Base-by-base conservation (phyloP, 805 yeast genomes). In the Ogataea degrootiae region DNA sequence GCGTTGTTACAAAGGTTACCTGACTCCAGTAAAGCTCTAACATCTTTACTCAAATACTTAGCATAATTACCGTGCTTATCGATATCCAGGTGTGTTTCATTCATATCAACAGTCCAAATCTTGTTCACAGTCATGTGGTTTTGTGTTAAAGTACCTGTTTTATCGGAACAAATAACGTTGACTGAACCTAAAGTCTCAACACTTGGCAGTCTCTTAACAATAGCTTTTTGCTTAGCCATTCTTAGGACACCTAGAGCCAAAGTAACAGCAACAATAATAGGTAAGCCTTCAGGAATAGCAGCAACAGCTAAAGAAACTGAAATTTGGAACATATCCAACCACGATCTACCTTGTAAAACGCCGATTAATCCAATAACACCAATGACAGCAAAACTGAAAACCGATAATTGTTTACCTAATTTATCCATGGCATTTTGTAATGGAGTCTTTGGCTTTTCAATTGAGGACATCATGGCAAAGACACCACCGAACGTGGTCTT, bases 291-390 rank as follows among this genome's bases (percentile, higher is more conserved):
- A 5, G 99, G 99, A 58, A 94, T 94, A 4, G 99, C 99, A 43
- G 99, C 99, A 17, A 94, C 99, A 3, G 99, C 99, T 52, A 94
- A 74, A 1, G 97, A 90, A 9, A 94, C 99, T 1, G 97, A 88
- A 49, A 94, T 90, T 66, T 92, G 97, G 70, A 94, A 92, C 97
- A 95, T 94, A 53, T 94, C 98, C 48, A 94, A 76, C 97, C 97
- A 91, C 9, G 87, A 77, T 52, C 96, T 85, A 42, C 99, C 98
- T 70, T 94, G 96, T 42, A 88, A 49, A 19, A 94, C 75, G 49
- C 99, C 99, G 56, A 94, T 76, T 21, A 94, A 61, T 59, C 97
- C 92, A 61, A 94, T 94, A n/a, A 86, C 65, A 42, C 96, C 97
- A 67, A 94, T 94, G 33, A 92, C 85, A 23, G 75, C 80, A 70